Evolutionary conservation across 306 rosid genomes (phyloP).

Genomic region (Vigna hirtella): DNA sequence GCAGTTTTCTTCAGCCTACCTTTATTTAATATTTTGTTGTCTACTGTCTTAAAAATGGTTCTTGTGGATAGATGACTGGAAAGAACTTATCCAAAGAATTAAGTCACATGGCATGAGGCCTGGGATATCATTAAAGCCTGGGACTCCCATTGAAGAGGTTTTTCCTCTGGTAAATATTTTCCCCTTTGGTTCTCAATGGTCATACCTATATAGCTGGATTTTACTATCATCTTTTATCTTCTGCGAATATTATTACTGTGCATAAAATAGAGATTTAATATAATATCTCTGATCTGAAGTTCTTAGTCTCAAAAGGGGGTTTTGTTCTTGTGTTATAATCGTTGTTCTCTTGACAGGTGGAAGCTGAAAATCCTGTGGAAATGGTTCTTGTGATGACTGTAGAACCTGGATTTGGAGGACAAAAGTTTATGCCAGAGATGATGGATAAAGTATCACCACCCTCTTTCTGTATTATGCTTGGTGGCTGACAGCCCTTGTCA

Average conservation of each 20-base stretch:
- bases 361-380: conserved; percentile 84
- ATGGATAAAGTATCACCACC: conserved; percentile 79
- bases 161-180: conserved; percentile 77
- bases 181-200: conserved; percentile 1
- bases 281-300: background rate
- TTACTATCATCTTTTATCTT: conserved; percentile 10
- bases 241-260: background rate
- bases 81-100: conserved; percentile 68
- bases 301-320: background rate
- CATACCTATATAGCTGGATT: conserved; percentile 18
- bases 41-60: conserved; percentile 30
- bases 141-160: conserved; percentile 82
- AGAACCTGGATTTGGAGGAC: conserved; percentile 99
- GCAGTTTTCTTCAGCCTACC: background rate
- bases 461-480: conserved; percentile 20
- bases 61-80: conserved; percentile 77
- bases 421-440: conserved; percentile 86
- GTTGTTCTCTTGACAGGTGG: conserved; percentile 64
- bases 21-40: conserved; percentile 23
- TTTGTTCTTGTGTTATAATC: background rate
- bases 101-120: conserved; percentile 82
- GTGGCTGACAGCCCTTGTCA: conserved; percentile 31
- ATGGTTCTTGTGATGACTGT: conserved; percentile 99
- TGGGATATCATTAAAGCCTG: conserved; percentile 85
- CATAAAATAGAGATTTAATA: conserved; percentile 11